Conservation (phyloP, 768 basidiomycete species). For the Lepiota subincarnata region DNA sequence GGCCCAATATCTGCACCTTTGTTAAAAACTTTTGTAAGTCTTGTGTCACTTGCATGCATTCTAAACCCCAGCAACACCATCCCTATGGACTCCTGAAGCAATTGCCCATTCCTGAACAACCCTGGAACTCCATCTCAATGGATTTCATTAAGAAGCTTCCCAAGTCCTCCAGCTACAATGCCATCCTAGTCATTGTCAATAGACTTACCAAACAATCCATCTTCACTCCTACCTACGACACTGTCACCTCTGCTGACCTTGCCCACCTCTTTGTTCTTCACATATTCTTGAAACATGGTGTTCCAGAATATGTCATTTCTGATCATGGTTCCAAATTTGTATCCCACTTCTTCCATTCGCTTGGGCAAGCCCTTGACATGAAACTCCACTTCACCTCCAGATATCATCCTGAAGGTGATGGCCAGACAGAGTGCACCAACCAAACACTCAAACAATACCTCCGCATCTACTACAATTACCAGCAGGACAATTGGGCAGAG, state of each 20-base stretch:
- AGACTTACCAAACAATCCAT: slow-evolving; percentile 29
- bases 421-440: slow-evolving; percentile 23
- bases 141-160: too few relatives aligned
- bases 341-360: slow-evolving; percentile 25
- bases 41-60: too few relatives aligned
- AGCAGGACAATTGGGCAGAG: slow-evolving; percentile 41
- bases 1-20: too few relatives aligned
- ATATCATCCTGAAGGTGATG: slow-evolving; percentile 19
- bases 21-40: too few relatives aligned
- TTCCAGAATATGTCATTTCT: slow-evolving; percentile 29
- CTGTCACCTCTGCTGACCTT: too few relatives aligned
- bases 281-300: slow-evolving; percentile 31
- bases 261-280: slow-evolving; percentile 34
- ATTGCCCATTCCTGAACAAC: too few relatives aligned
- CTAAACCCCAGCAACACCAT: too few relatives aligned
- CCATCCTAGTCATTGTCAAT: slow-evolving; percentile 34
- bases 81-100: too few relatives aligned
- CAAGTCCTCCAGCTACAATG: slow-evolving; percentile 29
- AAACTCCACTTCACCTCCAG: slow-evolving; percentile 14
- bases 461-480: too few relatives aligned
- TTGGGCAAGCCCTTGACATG: slow-evolving; percentile 14
- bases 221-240: too few relatives aligned
- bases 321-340: slow-evolving; percentile 29
- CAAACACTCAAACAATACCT: too few relatives aligned
- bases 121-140: too few relatives aligned